phyloP scores from a whole-genome alignment of 768 basidiomycete species.

The Xerocomellus amylosporus region DNA sequence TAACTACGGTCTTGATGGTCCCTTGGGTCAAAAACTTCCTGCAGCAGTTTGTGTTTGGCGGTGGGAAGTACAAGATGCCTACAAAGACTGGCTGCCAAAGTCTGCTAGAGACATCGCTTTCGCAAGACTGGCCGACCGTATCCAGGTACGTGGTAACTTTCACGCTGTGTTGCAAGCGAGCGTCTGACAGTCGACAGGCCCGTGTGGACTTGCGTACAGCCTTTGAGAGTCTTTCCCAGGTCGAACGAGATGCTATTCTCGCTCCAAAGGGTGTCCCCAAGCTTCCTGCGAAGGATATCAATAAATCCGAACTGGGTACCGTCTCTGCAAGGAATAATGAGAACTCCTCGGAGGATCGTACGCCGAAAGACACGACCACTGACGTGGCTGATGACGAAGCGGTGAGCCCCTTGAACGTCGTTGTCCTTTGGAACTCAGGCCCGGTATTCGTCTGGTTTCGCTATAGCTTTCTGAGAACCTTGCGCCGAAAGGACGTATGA shows the following conservation, averaged over 20 bases:
- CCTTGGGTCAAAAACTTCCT: constrained; percentile 50
- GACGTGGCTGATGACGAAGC: constrained; percentile 41
- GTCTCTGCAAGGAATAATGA: constrained; percentile 1
- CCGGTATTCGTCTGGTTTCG: background rate
- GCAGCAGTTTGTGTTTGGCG: constrained; percentile 74
- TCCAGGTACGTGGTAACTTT: constrained; percentile 46
- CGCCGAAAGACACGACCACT: constrained; percentile 26
- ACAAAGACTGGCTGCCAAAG: constrained; percentile 64
- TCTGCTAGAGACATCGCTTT: constrained; percentile 62
- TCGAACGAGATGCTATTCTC: constrained; percentile 54
- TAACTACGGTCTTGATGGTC: constrained; percentile 75
- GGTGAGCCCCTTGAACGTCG: constrained; percentile 23
- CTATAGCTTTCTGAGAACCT: constrained; percentile 25
- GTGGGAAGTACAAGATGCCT: constrained; percentile 74
- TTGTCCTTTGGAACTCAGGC: background rate
- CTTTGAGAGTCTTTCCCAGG: constrained; percentile 57
- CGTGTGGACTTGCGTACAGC: constrained; percentile 51
- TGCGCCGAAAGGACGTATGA: constrained; percentile 39
- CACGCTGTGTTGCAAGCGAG: background rate
- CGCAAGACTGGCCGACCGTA: constrained; percentile 58
- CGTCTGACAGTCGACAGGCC: constrained; percentile 42
- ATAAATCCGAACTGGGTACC: constrained; percentile 16
- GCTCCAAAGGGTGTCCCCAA: constrained; percentile 43
- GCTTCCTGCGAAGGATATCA: constrained; percentile 37
- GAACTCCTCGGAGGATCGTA: constrained; percentile 23